Conservation (phyloP, 371 early-diverging fungal species). For the Syncephalastrum racemosum region DNA sequence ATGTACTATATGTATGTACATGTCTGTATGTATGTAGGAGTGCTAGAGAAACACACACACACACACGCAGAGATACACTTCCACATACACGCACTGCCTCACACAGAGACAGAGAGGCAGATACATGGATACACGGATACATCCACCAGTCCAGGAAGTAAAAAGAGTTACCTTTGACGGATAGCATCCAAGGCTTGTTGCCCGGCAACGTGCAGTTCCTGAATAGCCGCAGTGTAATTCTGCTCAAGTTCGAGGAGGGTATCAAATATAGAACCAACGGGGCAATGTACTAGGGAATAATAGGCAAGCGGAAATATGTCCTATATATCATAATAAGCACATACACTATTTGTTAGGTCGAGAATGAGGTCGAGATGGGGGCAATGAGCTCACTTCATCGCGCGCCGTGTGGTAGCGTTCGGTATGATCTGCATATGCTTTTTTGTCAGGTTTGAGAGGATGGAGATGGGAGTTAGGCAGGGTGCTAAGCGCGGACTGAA, state of each 20-base stretch:
- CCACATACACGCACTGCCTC: too few species aligned
- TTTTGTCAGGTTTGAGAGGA: conserved; percentile 4
- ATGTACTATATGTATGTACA: too few species aligned
- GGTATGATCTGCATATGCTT: conserved; percentile 6
- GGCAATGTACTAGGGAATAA: conserved; percentile 67
- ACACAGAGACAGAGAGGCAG: neutral
- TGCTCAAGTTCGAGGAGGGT: conserved; percentile 68
- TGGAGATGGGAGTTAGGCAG: neutral
- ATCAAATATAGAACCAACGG: conserved; percentile 62
- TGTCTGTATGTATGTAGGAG: too few species aligned
- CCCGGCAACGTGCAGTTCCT: conserved; percentile 40
- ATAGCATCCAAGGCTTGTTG: conserved; percentile 48
- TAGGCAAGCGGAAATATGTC: conserved; percentile 74
- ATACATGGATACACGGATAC: neutral
- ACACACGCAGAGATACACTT: too few species aligned
- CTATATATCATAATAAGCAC: conserved; percentile 23
- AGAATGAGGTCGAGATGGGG: too few species aligned
- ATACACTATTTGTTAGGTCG: too few species aligned
- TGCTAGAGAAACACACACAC: too few species aligned
- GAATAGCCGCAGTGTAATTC: conserved; percentile 61
- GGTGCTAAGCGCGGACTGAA: too few species aligned
- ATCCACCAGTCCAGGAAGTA: neutral
- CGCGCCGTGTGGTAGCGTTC: too few species aligned
- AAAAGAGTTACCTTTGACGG: conserved; percentile 29
- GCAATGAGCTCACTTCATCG: too few species aligned